Base-by-base conservation (phyloP, 495 filamentous ascomycete species). In the Podospora australis region DNA sequence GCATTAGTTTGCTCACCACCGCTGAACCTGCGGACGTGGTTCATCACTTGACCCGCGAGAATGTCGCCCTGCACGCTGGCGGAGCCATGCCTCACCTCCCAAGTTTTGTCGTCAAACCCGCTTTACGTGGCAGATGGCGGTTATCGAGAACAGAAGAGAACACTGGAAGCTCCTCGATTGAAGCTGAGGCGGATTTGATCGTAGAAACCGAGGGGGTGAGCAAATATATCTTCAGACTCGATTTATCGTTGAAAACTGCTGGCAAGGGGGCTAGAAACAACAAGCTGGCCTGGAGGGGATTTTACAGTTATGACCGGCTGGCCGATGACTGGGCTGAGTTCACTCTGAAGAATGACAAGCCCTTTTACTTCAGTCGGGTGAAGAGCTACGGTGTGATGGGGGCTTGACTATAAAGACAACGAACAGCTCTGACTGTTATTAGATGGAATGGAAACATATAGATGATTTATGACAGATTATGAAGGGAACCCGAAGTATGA, bases 251-350 rank as follows among this genome's bases (percentile, higher is more conserved):
- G 9, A 75, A 77, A 21, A 75, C 72, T 29, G 74, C 79, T 0
- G 77, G 83, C 0, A 70, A 70, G 48, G 69, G 65, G 4, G 63
- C 72, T 16, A 76, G 77, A 55, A 92, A 90, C 49, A 95, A 88
- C 39, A 96, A 91, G 68, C 63, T 99, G 26, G 67, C 68, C 0
- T 97, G 94, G 94, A 83, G 84, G 62, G 86, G 87, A 0, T 96
- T 85, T 66, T 96, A 88, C 84, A 90, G 82, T 66, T 94, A 92
- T 55, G 94, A 96, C 58, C 75, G 74, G 57, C 67, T 95, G 55
- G 91, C 90, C 16, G 89, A 91, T 60, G 90, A 96, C 64, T 88
- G 88, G 84, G 88, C 77, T 0, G 84, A 87, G 66, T 97, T 97
- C 67, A 73, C 77, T 14, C 67, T 91, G 51, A 85, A 81, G 63